Evolutionary conservation across 805 yeast species (phyloP), one percentile per base, ranked within the genome.

Genomic region (Candida coquimbonensis): DNA sequence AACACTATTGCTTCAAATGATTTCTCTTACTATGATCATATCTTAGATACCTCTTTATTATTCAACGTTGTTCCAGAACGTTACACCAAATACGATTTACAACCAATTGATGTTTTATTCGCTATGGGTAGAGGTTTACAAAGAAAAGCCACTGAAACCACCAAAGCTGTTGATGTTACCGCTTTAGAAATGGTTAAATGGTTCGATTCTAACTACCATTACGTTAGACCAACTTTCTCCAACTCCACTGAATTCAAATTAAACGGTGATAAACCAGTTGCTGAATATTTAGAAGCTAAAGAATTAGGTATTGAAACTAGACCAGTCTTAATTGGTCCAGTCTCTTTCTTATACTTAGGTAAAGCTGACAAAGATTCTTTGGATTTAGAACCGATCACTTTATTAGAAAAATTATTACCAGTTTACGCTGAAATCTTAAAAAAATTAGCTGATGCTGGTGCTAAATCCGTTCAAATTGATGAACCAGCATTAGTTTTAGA

Each of bases 71-170:
- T 93, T 67, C 99, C 99, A 68, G 95, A 88, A 63, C 86, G 98
- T 74, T 93, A 93, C 83, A 76, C 91, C 73, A 85, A 93, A 78
- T 87, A 76, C 74, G 81, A 83, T 63, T 81, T 93, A 68, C 80
- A 88, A 56, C 83, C 88, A 68, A 77, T 93, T 59, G 99, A 93
- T 73, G 87, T 88, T 53, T 74, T 87, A 64, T 93, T 93, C 69
- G 99, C 99, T 66, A 93, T 93, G 98, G 99, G 98, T 74, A 89
- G 99, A 81, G 99, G 99, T 83, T 80, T 93, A 70, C 99, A 93
- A 78, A 87, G 93, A 76, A 83, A 85, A 72, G 96, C 95, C 57
- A 85, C 95, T 57, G 95, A 84, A 60, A 66, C 89, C 56, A 68
- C 81, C 52, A 78, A 83, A 61, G 96, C 95, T 59, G 96, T 93